Evolutionary conservation across 352 stramenopile genomes (phyloP).

Genomic region (Globisporangium takayamanum): DNA sequence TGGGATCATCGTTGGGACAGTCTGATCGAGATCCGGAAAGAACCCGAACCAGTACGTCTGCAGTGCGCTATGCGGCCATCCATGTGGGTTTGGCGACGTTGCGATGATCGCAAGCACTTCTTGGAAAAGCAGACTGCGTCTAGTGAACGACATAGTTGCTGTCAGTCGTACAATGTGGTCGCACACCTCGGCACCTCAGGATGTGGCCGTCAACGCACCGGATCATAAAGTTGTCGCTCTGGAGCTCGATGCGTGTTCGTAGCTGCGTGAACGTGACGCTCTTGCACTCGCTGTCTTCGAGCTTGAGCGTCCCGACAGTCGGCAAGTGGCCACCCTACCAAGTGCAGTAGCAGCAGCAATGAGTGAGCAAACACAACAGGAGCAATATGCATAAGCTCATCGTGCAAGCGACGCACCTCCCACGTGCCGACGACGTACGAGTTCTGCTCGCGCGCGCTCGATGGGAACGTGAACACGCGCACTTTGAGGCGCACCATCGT

Average conservation of each 20-base stretch:
- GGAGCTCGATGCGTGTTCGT: conserved; percentile 58
- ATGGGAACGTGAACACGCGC: conserved; percentile 72
- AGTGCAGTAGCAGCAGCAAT: not conserved
- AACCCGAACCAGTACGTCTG: conserved; percentile 79
- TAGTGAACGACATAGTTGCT: conserved; percentile 3
- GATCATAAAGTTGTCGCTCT: conserved; percentile 56
- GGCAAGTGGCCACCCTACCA: conserved; percentile 46
- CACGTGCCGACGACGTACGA: conserved; percentile 70
- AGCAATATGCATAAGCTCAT: not conserved
- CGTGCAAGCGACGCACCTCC: conserved; percentile 24
- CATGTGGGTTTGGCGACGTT: conserved; percentile 50
- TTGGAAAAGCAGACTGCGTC: conserved; percentile 66
- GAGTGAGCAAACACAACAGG: not conserved
- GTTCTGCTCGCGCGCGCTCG: conserved; percentile 58
- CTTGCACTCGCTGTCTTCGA: conserved; percentile 52
- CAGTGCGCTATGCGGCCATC: conserved; percentile 50
- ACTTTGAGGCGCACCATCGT: conserved; percentile 57
- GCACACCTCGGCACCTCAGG: not conserved
- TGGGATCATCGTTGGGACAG: conserved; percentile 33
- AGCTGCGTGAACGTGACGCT: conserved; percentile 58
- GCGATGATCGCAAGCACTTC: conserved; percentile 63
- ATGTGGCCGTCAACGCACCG: conserved; percentile 16
- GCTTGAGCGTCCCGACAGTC: conserved; percentile 53
- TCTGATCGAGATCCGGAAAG: conserved; percentile 37
- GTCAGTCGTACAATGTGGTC: not conserved